These are phyloP conservation scores for Globisporangium uncinulatum DNA, from an alignment of 352 stramenopile genomes.

Conservation along the genomic window DNA sequence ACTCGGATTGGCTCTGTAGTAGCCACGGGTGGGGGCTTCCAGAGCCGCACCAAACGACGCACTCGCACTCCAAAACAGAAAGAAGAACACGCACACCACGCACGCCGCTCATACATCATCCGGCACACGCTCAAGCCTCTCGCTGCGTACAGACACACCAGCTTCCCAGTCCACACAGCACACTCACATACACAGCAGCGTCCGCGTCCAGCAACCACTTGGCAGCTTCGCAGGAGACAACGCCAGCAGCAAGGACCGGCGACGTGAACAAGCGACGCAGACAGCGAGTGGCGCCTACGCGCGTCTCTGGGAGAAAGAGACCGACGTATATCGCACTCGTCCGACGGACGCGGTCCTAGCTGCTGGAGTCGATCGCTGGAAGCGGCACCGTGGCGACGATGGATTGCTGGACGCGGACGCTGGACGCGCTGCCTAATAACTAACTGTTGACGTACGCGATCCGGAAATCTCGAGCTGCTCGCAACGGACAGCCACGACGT, in stretches of 20 bases:
- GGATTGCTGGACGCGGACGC: background rate
- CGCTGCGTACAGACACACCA: conserved; percentile 4
- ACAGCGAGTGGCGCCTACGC: too few species aligned
- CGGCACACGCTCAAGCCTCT: conserved; percentile 5
- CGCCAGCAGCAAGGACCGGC: conserved; percentile 1
- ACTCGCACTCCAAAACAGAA: conserved; percentile 14
- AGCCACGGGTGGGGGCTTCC: background rate
- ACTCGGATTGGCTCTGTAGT: conserved; percentile 1
- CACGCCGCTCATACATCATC: conserved; percentile 1
- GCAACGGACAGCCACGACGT: conserved; percentile 97
- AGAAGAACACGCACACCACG: conserved; percentile 5
- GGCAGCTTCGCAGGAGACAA: background rate
- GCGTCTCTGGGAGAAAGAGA: too few species aligned
- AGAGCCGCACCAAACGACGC: conserved; percentile 4
- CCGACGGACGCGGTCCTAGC: background rate
- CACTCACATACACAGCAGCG: conserved; percentile 4
- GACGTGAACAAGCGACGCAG: background rate
- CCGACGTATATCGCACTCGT: background rate
- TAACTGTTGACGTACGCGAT: conserved; percentile 74
- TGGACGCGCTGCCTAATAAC: background rate
- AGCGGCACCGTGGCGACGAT: too few species aligned
- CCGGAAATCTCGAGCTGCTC: conserved; percentile 99
- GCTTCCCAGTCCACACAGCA: conserved; percentile 8
- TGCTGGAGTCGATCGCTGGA: too few species aligned
- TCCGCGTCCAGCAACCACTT: background rate